Evolutionary conservation across 1,139 yeast genomes (phyloP).

Genomic region (Yamadazyma diddensiae): DNA sequence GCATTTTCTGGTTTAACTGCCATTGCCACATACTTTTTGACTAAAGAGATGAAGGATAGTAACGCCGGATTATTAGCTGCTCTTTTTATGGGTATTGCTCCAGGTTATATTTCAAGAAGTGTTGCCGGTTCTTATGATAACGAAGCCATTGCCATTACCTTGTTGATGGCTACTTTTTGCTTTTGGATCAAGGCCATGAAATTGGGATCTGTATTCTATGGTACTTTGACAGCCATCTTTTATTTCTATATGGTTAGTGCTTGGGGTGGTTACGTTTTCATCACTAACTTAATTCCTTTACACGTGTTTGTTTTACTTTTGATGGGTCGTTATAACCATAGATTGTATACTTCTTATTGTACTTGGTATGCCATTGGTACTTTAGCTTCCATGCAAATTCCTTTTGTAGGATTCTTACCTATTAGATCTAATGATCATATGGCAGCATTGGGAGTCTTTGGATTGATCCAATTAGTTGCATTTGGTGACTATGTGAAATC

Average conservation of each 20-base stretch:
- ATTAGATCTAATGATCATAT: conserved; percentile 97
- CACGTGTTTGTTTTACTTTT: conserved; percentile 86
- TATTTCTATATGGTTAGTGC: conserved; percentile 99
- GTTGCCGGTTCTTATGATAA: conserved; percentile 99
- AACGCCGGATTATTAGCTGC: conserved; percentile 93
- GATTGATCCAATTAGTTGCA: conserved; percentile 86
- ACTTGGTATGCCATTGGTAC: conserved; percentile 98
- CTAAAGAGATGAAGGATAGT: conserved; percentile 85
- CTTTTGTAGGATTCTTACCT: conserved; percentile 96
- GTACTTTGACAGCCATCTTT: conserved; percentile 77
- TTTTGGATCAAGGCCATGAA: conserved; percentile 94
- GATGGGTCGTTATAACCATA: conserved; percentile 91
- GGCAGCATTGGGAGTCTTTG: conserved; percentile 98
- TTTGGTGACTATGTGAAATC: conserved; percentile 79
- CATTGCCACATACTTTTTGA: conserved; percentile 82
- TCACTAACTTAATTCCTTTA: conserved; percentile 94
- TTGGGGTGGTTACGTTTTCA: conserved; percentile 99
- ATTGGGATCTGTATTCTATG: conserved; percentile 84
- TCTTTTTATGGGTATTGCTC: conserved; percentile 94
- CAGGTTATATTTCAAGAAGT: conserved; percentile 96
- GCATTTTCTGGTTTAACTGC: conserved; percentile 95
- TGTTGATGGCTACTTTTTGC: conserved; percentile 92
- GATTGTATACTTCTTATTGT: conserved; percentile 85
- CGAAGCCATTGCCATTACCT: conserved; percentile 97
- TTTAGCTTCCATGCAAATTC: conserved; percentile 97